Base-by-base conservation (phyloP, 352 stramenopile genomes). In the Heterotrichella gracilis region DNA sequence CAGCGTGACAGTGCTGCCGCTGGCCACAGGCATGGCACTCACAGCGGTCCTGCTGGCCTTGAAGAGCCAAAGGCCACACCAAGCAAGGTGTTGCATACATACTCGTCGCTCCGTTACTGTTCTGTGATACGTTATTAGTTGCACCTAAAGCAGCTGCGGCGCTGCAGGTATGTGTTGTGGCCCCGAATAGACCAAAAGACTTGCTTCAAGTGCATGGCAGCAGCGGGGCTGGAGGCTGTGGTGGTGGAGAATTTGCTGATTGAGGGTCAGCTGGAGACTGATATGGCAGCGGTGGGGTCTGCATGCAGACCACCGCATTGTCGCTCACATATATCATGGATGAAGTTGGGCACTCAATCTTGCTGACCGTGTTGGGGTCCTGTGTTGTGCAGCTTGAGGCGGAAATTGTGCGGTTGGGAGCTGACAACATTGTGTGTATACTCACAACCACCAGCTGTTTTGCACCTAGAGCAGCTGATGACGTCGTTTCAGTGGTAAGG, bases 401-500 rank as follows among this genome's bases (percentile, higher is more conserved):
- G n/a, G n/a, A 82, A 2, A 71, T 96, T 2, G 71, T 81, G 0
- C 25, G 77, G 22, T 71, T 87, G 69, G 80, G 81, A 0, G 68
- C 69, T 25, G 82, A 82, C 0, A 71, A 71, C 3, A 79, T 96
- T 25, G 71, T 97, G 42, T 87, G 84, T n/a, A 83, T 97, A 2
- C 79, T 97, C 75, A 95, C 85, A 22, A 97, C 91, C 0, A 96
- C 91, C 25, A 96, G 87, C 67, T 99, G 92, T 80, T 99, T 99
- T 77, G 91, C 90, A 22, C 92, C 92, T 20, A 78, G 92, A 19
- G 84, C 88, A 21, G 92, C 88, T 42, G 92, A 99, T 78, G 77
- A 83, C 69, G 81, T 97, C 0, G 83, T 93, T 71, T 77, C 81
- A 14, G 84, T 97, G 24, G 90, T n/a, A n/a, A n/a, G n/a, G n/a